Evolutionary conservation across 305 asterid species (phyloP).

Genomic region (Fraxinus platypoda): DNA sequence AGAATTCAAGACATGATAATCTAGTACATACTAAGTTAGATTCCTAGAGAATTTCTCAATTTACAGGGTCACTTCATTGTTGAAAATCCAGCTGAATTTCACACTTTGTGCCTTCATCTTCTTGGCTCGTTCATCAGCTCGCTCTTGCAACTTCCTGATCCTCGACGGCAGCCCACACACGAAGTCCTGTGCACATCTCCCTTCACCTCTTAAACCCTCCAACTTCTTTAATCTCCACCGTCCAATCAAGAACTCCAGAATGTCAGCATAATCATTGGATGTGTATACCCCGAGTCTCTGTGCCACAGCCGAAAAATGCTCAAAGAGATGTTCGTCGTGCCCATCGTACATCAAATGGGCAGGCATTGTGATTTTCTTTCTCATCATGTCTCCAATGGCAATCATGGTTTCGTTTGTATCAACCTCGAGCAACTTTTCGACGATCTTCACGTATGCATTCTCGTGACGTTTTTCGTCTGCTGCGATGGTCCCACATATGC

Average conservation of each 20-base stretch:
- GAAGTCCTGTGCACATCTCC: constrained; percentile 32
- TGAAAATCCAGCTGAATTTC: constrained; percentile 37
- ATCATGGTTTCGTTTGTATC: constrained; percentile 31
- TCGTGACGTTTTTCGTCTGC: constrained; percentile 47
- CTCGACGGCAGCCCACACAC: constrained; percentile 34
- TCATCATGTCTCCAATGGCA: constrained; percentile 40
- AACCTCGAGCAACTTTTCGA: constrained; percentile 32
- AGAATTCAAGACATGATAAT: background rate
- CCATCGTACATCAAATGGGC: constrained; percentile 40
- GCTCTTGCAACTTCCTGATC: constrained; percentile 33
- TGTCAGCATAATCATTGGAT: constrained; percentile 30
- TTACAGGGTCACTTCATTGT: constrained; percentile 18
- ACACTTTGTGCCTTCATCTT: constrained; percentile 11
- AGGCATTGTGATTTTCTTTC: constrained; percentile 35
- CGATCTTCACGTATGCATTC: constrained; percentile 26
- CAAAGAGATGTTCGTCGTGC: constrained; percentile 27
- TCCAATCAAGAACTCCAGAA: constrained; percentile 32
- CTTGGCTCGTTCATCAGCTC: constrained; percentile 34
- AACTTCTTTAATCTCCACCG: constrained; percentile 39
- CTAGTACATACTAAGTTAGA: background rate
- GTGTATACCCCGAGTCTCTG: constrained; percentile 36
- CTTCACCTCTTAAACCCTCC: constrained; percentile 33
- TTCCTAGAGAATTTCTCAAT: background rate
- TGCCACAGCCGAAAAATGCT: constrained; percentile 30
- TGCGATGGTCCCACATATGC: constrained; percentile 40